Conservation (phyloP, 148 eudicot genomes). For the Fagopyrum esculentum region DNA sequence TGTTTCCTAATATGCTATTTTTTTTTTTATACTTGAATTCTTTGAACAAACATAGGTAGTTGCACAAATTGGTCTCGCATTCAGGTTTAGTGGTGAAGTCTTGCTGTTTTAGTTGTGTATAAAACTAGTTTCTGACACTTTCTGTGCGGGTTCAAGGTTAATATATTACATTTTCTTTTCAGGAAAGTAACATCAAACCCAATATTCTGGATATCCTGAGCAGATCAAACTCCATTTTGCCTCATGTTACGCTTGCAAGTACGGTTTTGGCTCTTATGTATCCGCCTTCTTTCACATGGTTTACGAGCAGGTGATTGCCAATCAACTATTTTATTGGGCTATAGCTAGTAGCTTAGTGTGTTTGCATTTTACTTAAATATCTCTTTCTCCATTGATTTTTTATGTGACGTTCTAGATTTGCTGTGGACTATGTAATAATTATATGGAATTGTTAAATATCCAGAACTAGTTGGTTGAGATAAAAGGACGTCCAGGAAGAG, state of each 20-base stretch:
- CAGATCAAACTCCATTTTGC: conserved; percentile 73
- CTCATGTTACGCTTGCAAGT: conserved; percentile 81
- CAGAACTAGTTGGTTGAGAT: not conserved
- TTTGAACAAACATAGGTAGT: not conserved
- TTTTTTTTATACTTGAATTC: not conserved
- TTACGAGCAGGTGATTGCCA: conserved; percentile 68
- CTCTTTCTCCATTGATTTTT: conserved; percentile 3
- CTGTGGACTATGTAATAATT: not conserved
- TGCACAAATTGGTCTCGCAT: not conserved
- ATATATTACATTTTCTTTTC: conserved; percentile 21
- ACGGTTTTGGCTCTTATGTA: conserved; percentile 81
- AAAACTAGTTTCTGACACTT: not conserved
- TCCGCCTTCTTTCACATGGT: conserved; percentile 98
- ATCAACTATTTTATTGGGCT: not conserved
- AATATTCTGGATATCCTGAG: conserved; percentile 47
- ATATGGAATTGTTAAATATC: not conserved
- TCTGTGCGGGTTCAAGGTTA: not conserved
- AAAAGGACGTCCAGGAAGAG: not conserved
- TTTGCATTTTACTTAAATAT: not conserved
- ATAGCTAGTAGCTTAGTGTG: not conserved
- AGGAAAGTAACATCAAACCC: conserved; percentile 36
- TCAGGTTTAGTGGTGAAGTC: not conserved
- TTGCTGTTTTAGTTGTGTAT: not conserved
- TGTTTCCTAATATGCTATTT: not conserved
- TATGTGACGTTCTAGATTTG: not conserved